Conservation (phyloP, 768 basidiomycete species). For the Panellus pusillus region DNA sequence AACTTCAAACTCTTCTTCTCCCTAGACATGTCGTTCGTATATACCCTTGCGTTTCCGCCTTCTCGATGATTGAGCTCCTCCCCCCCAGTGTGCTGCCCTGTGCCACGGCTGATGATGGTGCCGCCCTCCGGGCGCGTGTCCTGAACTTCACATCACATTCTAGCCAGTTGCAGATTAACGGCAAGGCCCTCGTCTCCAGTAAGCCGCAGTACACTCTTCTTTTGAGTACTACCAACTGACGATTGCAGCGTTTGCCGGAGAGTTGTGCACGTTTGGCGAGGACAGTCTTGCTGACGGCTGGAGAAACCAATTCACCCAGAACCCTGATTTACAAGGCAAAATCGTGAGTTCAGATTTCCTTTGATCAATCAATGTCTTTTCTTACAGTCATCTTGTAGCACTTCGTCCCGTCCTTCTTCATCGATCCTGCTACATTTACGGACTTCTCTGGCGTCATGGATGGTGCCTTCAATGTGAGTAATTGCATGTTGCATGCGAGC, state of each 20-base stretch:
- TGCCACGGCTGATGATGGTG: conserved; percentile 45
- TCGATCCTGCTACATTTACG: conserved; percentile 49
- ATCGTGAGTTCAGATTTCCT: conserved; percentile 25
- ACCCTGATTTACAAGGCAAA: conserved; percentile 44
- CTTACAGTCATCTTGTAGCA: conserved; percentile 24
- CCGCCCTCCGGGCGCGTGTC: conserved; percentile 53
- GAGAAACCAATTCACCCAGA: conserved; percentile 51
- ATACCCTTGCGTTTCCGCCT: not conserved
- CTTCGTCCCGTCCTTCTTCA: conserved; percentile 73
- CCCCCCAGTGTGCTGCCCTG: conserved; percentile 54
- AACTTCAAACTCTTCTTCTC: conserved; percentile 76
- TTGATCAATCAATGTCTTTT: not conserved
- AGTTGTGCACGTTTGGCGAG: conserved; percentile 67
- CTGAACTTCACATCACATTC: conserved; percentile 53
- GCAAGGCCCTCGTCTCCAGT: conserved; percentile 57
- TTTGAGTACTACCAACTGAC: no score
- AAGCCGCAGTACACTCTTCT: no score
- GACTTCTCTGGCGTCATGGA: conserved; percentile 50
- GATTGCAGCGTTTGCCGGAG: conserved; percentile 56
- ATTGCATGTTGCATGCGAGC: not conserved
- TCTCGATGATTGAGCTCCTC: not conserved
- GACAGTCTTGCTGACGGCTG: conserved; percentile 52
- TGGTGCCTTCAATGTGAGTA: conserved; percentile 59
- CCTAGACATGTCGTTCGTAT: conserved; percentile 72
- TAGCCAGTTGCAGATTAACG: conserved; percentile 51